Evolutionary conservation across 2,329 filamentous ascomycete species (phyloP).

Genomic region (Pleurostoma richardsiae): DNA sequence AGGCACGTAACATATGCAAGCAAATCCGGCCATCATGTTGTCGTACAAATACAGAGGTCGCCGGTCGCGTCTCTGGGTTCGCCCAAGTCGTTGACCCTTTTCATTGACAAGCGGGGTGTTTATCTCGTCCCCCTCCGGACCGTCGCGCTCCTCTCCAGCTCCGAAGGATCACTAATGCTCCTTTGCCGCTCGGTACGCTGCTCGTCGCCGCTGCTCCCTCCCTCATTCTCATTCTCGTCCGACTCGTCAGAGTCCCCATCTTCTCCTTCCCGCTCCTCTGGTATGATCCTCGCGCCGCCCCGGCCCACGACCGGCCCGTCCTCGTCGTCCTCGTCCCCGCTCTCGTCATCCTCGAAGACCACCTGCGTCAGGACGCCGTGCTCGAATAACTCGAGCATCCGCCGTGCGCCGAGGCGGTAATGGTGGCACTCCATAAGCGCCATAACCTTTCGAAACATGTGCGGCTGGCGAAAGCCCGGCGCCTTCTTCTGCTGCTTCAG

Average conservation of each 20-base stretch:
- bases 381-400: slow-evolving; percentile 92
- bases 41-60: too few species aligned
- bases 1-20: too few species aligned
- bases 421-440: slow-evolving; percentile 82
- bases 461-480: slow-evolving; percentile 67
- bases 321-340: slow-evolving; percentile 21
- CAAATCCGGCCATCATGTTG: too few species aligned
- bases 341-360: slow-evolving; percentile 69
- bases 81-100: too few species aligned
- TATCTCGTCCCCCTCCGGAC: slow-evolving; percentile 1
- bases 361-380: slow-evolving; percentile 80
- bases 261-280: slow-evolving; percentile 6
- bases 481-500: slow-evolving; percentile 72
- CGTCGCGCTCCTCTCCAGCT: slow-evolving; percentile 15
- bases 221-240: slow-evolving; percentile 40
- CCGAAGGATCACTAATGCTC: slow-evolving; percentile 36
- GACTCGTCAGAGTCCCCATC: slow-evolving; percentile 51
- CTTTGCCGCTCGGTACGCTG: slow-evolving; percentile 52
- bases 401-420: slow-evolving; percentile 79
- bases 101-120: not conserved
- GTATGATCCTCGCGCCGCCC: slow-evolving; percentile 5
- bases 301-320: slow-evolving; percentile 7
- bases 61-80: too few species aligned
- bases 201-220: slow-evolving; percentile 45
- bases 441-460: slow-evolving; percentile 82